A percentile compares a stretch with the other conserved stretches of the same genome.
phyloP scores from a whole-genome alignment of 2,329 filamentous ascomycete species.

The Coniochaeta hoffmannii region DNA sequence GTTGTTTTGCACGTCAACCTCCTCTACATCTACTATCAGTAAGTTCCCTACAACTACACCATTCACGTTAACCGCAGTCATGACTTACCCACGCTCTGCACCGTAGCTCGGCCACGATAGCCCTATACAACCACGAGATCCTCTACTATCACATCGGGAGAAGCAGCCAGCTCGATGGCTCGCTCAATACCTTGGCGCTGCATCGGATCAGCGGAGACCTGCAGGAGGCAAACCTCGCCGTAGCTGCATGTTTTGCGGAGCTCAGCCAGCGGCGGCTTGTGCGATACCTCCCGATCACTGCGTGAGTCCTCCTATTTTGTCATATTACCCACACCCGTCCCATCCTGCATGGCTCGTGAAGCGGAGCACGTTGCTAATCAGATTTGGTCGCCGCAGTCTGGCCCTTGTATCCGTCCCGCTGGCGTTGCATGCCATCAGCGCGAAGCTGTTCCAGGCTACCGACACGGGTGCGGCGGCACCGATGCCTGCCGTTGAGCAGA shows the following conservation, averaged over 20 bases:
- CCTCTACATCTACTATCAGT: slow-evolving; percentile 46
- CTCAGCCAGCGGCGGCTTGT: slow-evolving; percentile 36
- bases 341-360: neutral
- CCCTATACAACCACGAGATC: slow-evolving; percentile 38
- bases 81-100: neutral
- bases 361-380: neutral
- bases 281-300: slow-evolving; percentile 30
- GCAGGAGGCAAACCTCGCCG: slow-evolving; percentile 33
- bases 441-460: slow-evolving; percentile 22
- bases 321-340: neutral
- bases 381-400: neutral
- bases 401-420: neutral
- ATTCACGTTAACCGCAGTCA: neutral
- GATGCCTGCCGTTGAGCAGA: slow-evolving; percentile 30
- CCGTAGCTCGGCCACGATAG: slow-evolving; percentile 31
- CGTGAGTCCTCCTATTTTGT: neutral
- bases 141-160: slow-evolving; percentile 31
- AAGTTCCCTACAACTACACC: slow-evolving; percentile 13
- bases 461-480: slow-evolving; percentile 14
- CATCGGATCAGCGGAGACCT: slow-evolving; percentile 34
- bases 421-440: slow-evolving; percentile 24
- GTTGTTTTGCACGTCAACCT: slow-evolving; percentile 37
- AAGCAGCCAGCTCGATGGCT: slow-evolving; percentile 24
- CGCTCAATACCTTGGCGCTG: slow-evolving; percentile 23
- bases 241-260: slow-evolving; percentile 38